A percentile compares a stretch with the other conserved stretches of the same genome.
Conservation (phyloP, 805 yeast genomes). For the Lipomyces yamadae region DNA sequence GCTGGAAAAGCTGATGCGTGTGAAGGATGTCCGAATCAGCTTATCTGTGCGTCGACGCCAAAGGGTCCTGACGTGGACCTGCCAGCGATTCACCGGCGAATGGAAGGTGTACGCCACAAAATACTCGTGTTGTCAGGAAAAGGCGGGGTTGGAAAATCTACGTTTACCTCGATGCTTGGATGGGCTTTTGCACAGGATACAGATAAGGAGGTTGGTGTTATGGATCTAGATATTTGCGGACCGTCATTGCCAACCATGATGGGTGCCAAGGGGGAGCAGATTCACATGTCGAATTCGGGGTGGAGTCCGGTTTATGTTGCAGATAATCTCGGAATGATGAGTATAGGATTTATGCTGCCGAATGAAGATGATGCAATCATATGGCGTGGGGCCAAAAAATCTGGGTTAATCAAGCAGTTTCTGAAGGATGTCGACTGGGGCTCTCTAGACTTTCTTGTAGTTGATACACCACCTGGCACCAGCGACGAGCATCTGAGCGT, state of each 20-base stretch:
- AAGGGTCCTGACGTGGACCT: conserved; percentile 96
- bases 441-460: conserved; percentile 71
- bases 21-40: conserved; percentile 91
- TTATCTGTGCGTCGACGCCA: conserved; percentile 83
- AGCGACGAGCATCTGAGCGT: conserved; percentile 95
- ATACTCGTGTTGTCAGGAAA: conserved; percentile 71
- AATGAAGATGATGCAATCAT: conserved; percentile 91
- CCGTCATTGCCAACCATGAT: conserved; percentile 95
- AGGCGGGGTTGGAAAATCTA: conserved; percentile 96
- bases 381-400: conserved; percentile 98
- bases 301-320: conserved; percentile 97
- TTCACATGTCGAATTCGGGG: conserved; percentile 89
- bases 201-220: conserved; percentile 86
- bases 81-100: conserved; percentile 69
- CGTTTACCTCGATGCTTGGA: conserved; percentile 92
- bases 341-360: conserved; percentile 93
- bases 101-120: conserved; percentile 73
- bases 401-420: conserved; percentile 89
- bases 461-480: conserved; percentile 99
- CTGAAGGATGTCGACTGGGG: conserved; percentile 97
- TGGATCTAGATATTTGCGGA: conserved; percentile 98
- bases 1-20: conserved; percentile 97
- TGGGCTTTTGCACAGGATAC: conserved; percentile 87
- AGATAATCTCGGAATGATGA: conserved; percentile 93
- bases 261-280: conserved; percentile 83